phyloP scores from a whole-genome alignment of 1,284 basidiomycete species.

The Sporisorium iseilematis-ciliati region DNA sequence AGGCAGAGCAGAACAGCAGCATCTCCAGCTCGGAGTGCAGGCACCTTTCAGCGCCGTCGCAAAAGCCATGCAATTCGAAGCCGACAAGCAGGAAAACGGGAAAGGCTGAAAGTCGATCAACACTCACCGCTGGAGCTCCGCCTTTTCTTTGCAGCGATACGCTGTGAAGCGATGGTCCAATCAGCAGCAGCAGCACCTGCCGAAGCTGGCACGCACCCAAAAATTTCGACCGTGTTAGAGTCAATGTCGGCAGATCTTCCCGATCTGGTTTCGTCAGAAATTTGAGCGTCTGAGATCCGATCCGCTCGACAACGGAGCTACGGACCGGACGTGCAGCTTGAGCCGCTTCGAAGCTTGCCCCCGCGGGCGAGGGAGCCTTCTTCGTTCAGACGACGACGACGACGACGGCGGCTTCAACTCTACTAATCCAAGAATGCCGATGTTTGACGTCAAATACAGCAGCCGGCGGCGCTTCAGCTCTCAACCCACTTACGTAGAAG shows the following conservation, averaged over 20 bases:
- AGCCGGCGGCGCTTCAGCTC: too few relatives aligned
- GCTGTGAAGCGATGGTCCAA: not conserved
- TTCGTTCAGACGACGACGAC: not conserved
- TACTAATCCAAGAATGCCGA: not conserved
- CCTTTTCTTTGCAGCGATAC: not conserved
- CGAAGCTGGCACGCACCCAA: not conserved
- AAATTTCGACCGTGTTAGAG: not conserved
- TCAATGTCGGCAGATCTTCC: not conserved
- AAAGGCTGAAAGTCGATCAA: not conserved
- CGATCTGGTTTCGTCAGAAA: not conserved
- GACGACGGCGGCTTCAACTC: not conserved
- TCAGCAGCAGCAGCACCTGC: not conserved
- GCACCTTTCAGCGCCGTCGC: not conserved
- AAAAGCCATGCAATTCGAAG: not conserved
- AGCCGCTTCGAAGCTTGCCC: not conserved
- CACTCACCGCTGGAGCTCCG: not conserved
- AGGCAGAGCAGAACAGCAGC: too few relatives aligned
- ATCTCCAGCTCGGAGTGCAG: too few relatives aligned
- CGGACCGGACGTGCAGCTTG: slow-evolving; percentile 9
- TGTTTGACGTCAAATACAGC: too few relatives aligned
- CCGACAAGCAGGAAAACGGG: not conserved
- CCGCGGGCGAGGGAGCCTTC: not conserved
- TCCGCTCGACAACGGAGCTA: not conserved
- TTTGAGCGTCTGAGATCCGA: not conserved
- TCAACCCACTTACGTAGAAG: too few relatives aligned